Base-by-base conservation (phyloP, 1,284 basidiomycete genomes). In the Heimioporus retisporus region DNA sequence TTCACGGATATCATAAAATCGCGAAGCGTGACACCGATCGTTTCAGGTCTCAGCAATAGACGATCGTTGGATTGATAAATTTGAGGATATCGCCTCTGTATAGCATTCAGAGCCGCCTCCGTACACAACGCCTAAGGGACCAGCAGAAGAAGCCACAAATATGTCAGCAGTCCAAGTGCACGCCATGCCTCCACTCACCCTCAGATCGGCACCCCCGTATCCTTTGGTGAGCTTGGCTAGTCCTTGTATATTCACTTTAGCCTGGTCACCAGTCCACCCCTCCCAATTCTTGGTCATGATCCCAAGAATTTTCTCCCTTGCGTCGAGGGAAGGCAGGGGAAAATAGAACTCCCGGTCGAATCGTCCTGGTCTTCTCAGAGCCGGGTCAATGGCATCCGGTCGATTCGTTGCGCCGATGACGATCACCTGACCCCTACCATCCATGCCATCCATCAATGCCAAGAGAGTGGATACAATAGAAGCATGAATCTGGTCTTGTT, bases 341-440 rank as follows among this genome's bases (percentile, higher is more conserved):
- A 99, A 99, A 82, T 98, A 99, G 80, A 99, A 99, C 80, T 99
- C 98, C 69, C 98, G 86, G 80, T 99, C 98, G 77, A 99, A 99
- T 60, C 98, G 87, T 18, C 98, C 98, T 1, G 98, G 98, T 46
- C 98, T 86, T 53, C 98, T 88, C 56, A 99, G 81, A 0, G 98
- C 98, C 44, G 98, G 96, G 79, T 99, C 98, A 65, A 99, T 93
- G 16, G 96, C 95, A 80, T 99, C 98, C 0, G 97, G 97, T 66
- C 98, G 82, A 78, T 99, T 99, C 14, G 98, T 99, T 2, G 98
- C 98, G 42, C 98, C 97, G 72, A 99, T 98, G 55, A 99, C 95
- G n/a, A 99, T 90, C 31, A 99, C 97, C 80, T 98, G 96, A 4
- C 93, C 96, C 67, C 98, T 90, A 2, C 97, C 97, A 72, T 99